Conservation (phyloP, 176 grass and related monocot genomes). For the Musa schizocarpa region DNA sequence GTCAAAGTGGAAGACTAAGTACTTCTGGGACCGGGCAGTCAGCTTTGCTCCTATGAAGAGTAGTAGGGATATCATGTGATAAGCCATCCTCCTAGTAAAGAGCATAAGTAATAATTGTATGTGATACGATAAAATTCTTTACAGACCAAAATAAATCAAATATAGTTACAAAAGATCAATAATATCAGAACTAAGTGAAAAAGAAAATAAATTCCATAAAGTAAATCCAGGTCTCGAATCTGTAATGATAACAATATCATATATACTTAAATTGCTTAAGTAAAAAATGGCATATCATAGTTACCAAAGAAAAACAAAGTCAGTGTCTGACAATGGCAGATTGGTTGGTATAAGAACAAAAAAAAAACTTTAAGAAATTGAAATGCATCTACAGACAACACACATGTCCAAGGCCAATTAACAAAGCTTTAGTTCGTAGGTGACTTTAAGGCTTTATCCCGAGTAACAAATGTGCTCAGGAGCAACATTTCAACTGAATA, state of each 20-base stretch:
- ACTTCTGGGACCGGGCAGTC: constrained; percentile 83
- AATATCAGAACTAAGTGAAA: background rate
- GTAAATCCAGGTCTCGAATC: background rate
- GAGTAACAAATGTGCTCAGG: background rate
- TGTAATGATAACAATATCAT: background rate
- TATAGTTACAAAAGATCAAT: background rate
- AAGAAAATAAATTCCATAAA: background rate
- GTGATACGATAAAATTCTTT: background rate
- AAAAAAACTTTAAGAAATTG: background rate
- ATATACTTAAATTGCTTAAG: background rate
- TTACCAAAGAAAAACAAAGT: background rate
- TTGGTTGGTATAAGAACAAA: background rate
- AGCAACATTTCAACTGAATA: background rate
- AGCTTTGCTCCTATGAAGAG: constrained; percentile 95
- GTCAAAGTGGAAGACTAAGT: background rate
- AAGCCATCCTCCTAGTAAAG: constrained; percentile 67
- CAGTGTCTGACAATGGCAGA: background rate
- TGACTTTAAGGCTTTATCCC: background rate
- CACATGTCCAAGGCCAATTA: background rate
- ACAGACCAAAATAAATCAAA: constrained; percentile 2
- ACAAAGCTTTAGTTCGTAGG: background rate
- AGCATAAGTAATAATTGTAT: constrained; percentile 20
- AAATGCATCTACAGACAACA: background rate
- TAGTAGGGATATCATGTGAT: constrained; percentile 89
- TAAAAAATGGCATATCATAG: background rate